These are phyloP conservation scores for Phialemonium atrogriseum DNA, from an alignment of 2,329 filamentous ascomycete species.

Conservation along the genomic window DNA sequence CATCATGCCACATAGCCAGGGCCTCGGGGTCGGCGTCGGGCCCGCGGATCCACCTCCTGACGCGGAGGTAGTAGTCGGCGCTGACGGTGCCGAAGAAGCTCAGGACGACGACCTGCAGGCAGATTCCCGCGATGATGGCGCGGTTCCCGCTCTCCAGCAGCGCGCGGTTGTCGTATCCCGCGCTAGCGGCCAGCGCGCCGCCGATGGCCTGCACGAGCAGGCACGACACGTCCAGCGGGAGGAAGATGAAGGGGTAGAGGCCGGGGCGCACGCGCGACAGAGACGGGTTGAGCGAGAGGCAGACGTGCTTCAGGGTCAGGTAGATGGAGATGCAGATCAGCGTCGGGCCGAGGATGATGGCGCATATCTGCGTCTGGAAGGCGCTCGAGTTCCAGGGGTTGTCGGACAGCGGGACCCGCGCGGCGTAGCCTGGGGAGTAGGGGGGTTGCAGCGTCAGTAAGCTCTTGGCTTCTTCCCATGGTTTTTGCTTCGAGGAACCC, in stretches of 20 bases:
- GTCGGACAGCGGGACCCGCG: constrained; percentile 38
- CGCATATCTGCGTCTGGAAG: constrained; percentile 52
- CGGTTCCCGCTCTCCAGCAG: constrained; percentile 39
- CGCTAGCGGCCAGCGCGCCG: constrained; percentile 45
- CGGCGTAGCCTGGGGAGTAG: constrained; percentile 40
- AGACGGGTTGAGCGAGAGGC: constrained; percentile 36
- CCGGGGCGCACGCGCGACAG: constrained; percentile 43
- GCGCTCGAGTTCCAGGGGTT: constrained; percentile 46
- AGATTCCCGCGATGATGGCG: constrained; percentile 45
- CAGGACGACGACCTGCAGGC: constrained; percentile 44
- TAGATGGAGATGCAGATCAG: constrained; percentile 56
- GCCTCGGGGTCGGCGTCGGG: constrained; percentile 20
- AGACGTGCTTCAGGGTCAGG: constrained; percentile 54
- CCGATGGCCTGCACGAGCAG: constrained; percentile 52
- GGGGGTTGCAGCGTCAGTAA: no score
- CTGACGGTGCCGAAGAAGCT: constrained; percentile 33
- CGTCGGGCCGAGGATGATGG: constrained; percentile 51
- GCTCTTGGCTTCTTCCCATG: no score
- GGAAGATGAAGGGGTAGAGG: constrained; percentile 49
- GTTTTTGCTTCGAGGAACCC: no score
- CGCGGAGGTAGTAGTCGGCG: constrained; percentile 36
- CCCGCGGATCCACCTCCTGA: constrained; percentile 27
- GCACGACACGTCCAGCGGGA: constrained; percentile 50
- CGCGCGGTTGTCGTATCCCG: constrained; percentile 26
- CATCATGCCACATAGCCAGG: constrained; percentile 31